Evolutionary conservation across 441 rosid genomes (phyloP).

Genomic region (Mallotus japonicus): DNA sequence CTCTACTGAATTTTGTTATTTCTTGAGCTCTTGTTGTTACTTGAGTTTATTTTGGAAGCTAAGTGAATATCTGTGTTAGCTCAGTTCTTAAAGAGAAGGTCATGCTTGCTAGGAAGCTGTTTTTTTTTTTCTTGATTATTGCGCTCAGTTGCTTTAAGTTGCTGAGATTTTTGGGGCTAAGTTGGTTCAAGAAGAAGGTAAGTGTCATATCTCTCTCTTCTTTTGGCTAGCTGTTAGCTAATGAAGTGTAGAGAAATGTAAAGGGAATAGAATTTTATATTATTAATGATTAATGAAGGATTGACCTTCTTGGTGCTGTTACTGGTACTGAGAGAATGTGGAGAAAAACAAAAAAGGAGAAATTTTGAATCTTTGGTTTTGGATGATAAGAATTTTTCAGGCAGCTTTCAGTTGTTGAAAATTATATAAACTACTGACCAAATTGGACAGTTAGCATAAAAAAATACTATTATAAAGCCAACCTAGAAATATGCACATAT

Average conservation of each 20-base stretch:
- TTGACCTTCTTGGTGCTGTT: not conserved
- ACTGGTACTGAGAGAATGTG: too few relatives aligned
- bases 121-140: slow-evolving; percentile 38
- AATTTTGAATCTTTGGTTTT: slow-evolving; percentile 3
- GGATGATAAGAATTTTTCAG: too few relatives aligned
- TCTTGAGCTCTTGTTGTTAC: too few relatives aligned
- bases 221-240: not conserved
- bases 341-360: not conserved
- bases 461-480: too few relatives aligned
- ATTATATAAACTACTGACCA: too few relatives aligned
- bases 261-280: not conserved
- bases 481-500: too few relatives aligned
- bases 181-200: slow-evolving; percentile 67
- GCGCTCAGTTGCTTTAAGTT: slow-evolving; percentile 43
- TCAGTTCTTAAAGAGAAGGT: not conserved
- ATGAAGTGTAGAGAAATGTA: slow-evolving; percentile 22
- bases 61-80: too few relatives aligned
- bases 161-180: slow-evolving; percentile 39
- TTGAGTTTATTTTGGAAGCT: too few relatives aligned
- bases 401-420: too few relatives aligned
- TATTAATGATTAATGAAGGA: too few relatives aligned
- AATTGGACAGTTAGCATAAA: too few relatives aligned
- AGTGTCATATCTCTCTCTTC: not conserved
- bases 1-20: too few relatives aligned
- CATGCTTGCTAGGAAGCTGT: slow-evolving; percentile 34